Evolutionary conservation across 1,284 basidiomycete species (phyloP), one percentile per base, ranked within the genome.

Genomic region (Cryptococcus amylolentus): DNA sequence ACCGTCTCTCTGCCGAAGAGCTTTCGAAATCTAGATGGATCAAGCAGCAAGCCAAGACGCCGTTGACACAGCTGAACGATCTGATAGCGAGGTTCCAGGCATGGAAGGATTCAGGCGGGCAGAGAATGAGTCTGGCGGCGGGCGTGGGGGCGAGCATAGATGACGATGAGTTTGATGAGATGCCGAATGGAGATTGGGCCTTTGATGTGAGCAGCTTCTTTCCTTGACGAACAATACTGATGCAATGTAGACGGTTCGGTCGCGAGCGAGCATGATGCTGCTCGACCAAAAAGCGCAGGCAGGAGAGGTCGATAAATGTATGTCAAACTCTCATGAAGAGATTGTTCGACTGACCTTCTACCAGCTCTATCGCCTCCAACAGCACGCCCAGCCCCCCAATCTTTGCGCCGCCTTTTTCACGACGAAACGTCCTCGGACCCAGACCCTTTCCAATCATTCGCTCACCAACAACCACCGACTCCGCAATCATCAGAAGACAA

Each of bases 21-120:
- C 82, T 99, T 3, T 73, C 81, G 7, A 94, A 89, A 76, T 84
- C 85, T n/a, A 95, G 90, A 69, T 98, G 95, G 93, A 93, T 98
- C 67, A 92, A 89, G 70, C 81, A 83, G 13, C 77, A 84, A 23
- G 78, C 84, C 37, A 95, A 89, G 78, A 79, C 83, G 4, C 83
- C 86, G 0, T 77, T 91, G 8, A 81, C 85, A 0, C 77, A 85
- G 9, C 79, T 99, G n/a, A 88, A 87, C 66, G 95, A 98, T 58
- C 81, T 98, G 43, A 83, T 97, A 49, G 77, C 83, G 28, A 84
- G 87, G 35, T 88, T 88, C 67, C 84, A 86, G 54, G 77, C 81
- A 0, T 91, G 89, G 89, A 80, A 88, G 49, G 85, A 91, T 67
- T 84, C 84, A 51, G 89, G 88, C 1, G 91, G 89, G 2, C 86